These are phyloP conservation scores for Agrocybe praecox DNA, from an alignment of 768 basidiomycete genomes.

Conservation along the genomic window DNA sequence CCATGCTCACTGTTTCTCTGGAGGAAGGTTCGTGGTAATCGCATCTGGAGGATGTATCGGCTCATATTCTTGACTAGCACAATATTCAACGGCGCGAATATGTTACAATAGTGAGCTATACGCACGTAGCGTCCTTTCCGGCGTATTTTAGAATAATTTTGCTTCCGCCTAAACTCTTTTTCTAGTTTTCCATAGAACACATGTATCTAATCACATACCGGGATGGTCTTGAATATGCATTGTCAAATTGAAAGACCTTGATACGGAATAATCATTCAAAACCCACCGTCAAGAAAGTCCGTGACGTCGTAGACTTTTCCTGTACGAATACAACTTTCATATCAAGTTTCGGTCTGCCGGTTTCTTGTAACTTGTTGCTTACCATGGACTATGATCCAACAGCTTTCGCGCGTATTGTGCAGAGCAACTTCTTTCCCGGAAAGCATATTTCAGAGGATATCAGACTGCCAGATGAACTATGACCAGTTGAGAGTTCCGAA, in stretches of 20 bases:
- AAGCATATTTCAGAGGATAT: slow-evolving; percentile 24
- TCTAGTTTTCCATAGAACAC: neutral
- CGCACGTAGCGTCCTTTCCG: slow-evolving; percentile 87
- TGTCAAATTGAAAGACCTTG: neutral
- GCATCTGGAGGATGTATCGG: slow-evolving; percentile 88
- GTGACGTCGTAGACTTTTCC: slow-evolving; percentile 82
- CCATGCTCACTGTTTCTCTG: slow-evolving; percentile 83
- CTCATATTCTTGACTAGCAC: slow-evolving; percentile 71
- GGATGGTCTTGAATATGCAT: slow-evolving; percentile 55
- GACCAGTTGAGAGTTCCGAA: neutral
- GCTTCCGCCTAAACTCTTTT: slow-evolving; percentile 58
- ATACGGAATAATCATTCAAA: neutral
- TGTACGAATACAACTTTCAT: slow-evolving; percentile 20
- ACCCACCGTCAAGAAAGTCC: slow-evolving; percentile 72
- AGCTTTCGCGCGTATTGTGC: slow-evolving; percentile 35
- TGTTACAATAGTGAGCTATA: slow-evolving; percentile 1
- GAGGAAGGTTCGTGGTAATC: slow-evolving; percentile 75
- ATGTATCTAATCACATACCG: slow-evolving; percentile 4
- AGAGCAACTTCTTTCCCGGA: slow-evolving; percentile 33
- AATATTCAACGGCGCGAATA: slow-evolving; percentile 1
- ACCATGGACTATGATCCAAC: slow-evolving; percentile 82
- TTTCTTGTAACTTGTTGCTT: slow-evolving; percentile 11
- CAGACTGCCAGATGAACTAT: neutral
- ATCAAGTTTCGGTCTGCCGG: neutral
- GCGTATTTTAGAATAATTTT: slow-evolving; percentile 87